phyloP scores from a whole-genome alignment of 2,329 filamentous ascomycete genomes.

The Colletotrichum coccodes region DNA sequence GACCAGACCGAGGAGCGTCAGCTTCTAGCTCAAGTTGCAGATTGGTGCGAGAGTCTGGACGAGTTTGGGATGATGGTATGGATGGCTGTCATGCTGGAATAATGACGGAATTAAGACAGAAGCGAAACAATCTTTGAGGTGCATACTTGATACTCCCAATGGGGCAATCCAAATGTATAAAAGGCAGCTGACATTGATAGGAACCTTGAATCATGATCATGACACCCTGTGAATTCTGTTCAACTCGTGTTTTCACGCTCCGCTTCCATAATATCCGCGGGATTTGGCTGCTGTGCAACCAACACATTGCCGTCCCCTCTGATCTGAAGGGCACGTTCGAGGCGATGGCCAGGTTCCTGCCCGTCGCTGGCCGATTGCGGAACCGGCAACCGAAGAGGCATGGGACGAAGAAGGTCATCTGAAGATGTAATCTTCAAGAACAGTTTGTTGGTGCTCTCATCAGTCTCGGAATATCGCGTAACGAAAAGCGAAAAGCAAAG shows the following conservation, averaged over 20 bases:
- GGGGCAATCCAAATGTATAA: too few species aligned
- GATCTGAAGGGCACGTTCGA: background rate
- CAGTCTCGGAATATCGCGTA: background rate
- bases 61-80: slow-evolving; percentile 39
- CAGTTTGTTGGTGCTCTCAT: background rate
- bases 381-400: background rate
- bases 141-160: too few species aligned
- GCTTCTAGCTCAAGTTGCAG: slow-evolving; percentile 30
- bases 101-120: background rate
- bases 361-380: background rate
- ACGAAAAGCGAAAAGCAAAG: background rate
- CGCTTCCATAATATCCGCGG: background rate
- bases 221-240: background rate
- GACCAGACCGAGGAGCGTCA: background rate
- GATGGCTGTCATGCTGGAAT: slow-evolving; percentile 45
- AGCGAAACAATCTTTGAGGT: too few species aligned
- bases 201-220: rapidly evolving
- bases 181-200: background rate
- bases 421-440: background rate
- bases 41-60: slow-evolving; percentile 41
- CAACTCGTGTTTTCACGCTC: background rate
- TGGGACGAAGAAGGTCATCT: background rate
- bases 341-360: background rate
- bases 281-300: background rate
- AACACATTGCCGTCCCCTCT: background rate